Conservation (phyloP, 176 grass and related monocot genomes). For the Rhynchospora pubera region DNA sequence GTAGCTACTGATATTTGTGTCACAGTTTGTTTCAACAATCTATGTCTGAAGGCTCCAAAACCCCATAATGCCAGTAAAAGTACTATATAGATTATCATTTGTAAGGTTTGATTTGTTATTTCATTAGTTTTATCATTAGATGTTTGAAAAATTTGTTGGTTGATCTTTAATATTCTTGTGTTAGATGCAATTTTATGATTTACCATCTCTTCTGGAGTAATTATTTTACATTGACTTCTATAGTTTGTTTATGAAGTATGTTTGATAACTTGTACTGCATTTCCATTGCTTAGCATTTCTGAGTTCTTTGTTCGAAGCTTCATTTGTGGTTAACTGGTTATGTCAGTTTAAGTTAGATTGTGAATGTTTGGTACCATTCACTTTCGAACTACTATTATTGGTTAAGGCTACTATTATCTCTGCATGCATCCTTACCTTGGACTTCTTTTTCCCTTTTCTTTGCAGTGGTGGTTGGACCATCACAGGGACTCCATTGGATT, state of each 20-base stretch:
- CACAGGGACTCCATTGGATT: constrained; percentile 50
- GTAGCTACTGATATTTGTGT: constrained; percentile 33
- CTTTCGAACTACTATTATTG: background rate
- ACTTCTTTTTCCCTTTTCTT: background rate
- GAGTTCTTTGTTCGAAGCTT: background rate
- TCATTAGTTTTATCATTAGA: background rate
- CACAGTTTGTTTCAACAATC: background rate
- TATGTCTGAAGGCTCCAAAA: background rate
- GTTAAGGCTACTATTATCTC: background rate
- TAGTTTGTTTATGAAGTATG: background rate
- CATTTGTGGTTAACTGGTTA: background rate
- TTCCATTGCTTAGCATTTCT: background rate
- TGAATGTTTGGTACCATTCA: background rate
- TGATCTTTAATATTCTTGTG: background rate
- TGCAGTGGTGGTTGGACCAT: constrained; percentile 72
- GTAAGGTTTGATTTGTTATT: background rate
- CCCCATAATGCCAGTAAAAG: background rate
- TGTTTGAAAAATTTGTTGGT: background rate
- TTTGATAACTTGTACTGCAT: background rate
- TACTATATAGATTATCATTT: background rate
- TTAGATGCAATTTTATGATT: background rate
- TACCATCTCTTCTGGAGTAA: background rate
- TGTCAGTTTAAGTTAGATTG: background rate
- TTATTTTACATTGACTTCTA: background rate
- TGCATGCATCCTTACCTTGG: background rate